Base-by-base conservation (phyloP, 1,284 basidiomycete genomes). In the Fomitiporia mediterranea region DNA sequence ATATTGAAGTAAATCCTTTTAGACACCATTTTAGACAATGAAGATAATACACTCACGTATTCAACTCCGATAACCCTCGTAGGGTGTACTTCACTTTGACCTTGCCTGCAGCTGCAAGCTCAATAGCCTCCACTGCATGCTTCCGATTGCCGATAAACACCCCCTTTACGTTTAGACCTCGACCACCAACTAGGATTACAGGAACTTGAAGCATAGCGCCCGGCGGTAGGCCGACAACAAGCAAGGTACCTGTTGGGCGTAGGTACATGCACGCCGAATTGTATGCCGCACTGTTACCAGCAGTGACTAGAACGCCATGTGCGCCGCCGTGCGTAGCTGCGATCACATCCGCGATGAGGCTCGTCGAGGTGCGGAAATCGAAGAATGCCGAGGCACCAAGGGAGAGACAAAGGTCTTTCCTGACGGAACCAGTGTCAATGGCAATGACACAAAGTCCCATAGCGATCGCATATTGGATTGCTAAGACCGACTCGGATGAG, bases 361-460 rank as follows among this genome's bases (percentile, higher is more conserved):
- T 75, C 56, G 79, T 75, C 11, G 73, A 74, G 66, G 79, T 76
- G 63, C 77, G 82, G 74, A 91, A 93, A 73, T 95, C 91, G 62
- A 94, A 78, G 80, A 86, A 94, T 51, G 76, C 76, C 62, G 89
- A 83, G 0, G 89, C 89, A 43, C 92, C 91, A 52, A 93, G 83
- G 27, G 77, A 70, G 59, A 76, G 64, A 67, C 80, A 83, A 13
- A 94, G 77, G 50, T 82, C 74, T 65, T 80, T 77, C 77, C 94
- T 94, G 62, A 88, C 86, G 2, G 72, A 79, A 32, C 91, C 90
- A 2, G 84, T 83, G 64, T 91, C 84, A 66, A 93, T 82, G 17
- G 89, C 91, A 60, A 94, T 82, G 39, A 92, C 87, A 27, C 84
- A 81, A 57, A 90, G 80, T 55, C 89, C 89, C 74, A 86, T 85